Conservation (phyloP, 1,139 yeast species). For the Yamadazyma friedrichii region DNA sequence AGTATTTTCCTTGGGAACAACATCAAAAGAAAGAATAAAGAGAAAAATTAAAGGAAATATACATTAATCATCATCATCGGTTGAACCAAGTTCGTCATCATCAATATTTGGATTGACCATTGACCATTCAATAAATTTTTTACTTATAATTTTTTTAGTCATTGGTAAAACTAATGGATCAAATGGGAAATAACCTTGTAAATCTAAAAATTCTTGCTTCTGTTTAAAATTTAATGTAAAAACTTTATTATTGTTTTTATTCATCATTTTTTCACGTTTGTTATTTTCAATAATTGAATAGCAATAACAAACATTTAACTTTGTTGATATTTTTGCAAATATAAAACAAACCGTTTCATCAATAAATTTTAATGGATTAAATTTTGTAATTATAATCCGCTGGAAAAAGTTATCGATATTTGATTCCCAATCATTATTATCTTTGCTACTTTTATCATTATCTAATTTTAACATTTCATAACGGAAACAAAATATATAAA, state of each 20-base stretch:
- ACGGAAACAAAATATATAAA: constrained; percentile 90
- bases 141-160: constrained; percentile 51
- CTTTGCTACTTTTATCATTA: constrained; percentile 22
- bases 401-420: constrained; percentile 84
- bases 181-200: constrained; percentile 93
- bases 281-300: constrained; percentile 91
- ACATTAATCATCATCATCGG: constrained; percentile 28
- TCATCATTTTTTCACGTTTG: constrained; percentile 60
- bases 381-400: constrained; percentile 78
- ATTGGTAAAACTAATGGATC: constrained; percentile 81
- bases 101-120: constrained; percentile 45
- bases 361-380: constrained; percentile 91
- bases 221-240: constrained; percentile 36
- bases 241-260: constrained; percentile 20
- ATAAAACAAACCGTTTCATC: constrained; percentile 91
- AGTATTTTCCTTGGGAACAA: too few species aligned
- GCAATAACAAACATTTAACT: constrained; percentile 88
- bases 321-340: constrained; percentile 91
- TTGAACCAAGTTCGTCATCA: constrained; percentile 61
- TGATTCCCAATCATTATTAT: constrained; percentile 65
- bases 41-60: background rate
- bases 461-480: constrained; percentile 52
- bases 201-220: constrained; percentile 78
- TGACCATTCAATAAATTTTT: constrained; percentile 77
- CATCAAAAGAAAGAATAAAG: too few species aligned